Evolutionary conservation across 2,329 filamentous ascomycete genomes (phyloP).

Genomic region (Peltaster fructicola): DNA sequence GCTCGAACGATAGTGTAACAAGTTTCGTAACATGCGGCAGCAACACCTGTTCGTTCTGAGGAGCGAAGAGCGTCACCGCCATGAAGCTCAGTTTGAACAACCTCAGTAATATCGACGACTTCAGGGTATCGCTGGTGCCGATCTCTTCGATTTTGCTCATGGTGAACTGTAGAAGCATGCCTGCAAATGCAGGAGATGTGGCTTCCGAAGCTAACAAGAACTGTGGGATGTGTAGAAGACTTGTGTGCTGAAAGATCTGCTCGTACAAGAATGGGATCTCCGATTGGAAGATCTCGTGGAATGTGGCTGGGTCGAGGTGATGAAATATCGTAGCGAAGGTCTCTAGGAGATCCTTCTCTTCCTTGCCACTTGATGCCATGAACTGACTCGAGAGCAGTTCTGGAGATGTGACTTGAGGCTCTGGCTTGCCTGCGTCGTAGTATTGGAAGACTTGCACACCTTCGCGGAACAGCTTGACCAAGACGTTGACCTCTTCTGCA

Average conservation of each 20-base stretch:
- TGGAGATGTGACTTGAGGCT: conserved; percentile 45
- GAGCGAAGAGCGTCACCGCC: conserved; percentile 91
- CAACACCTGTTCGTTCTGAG: conserved; percentile 88
- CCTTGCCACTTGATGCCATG: conserved; percentile 82
- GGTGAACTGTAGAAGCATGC: conserved; percentile 91
- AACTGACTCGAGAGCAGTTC: conserved; percentile 92
- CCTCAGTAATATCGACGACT: conserved; percentile 77
- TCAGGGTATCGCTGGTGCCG: conserved; percentile 76
- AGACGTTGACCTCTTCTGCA: conserved; percentile 88
- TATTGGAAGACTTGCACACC: conserved; percentile 94
- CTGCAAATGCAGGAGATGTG: conserved; percentile 91
- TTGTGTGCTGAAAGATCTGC: conserved; percentile 93
- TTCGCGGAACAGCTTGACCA: conserved; percentile 94
- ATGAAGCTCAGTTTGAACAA: conserved; percentile 98
- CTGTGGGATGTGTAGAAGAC: conserved; percentile 84
- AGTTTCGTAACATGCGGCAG: conserved; percentile 94
- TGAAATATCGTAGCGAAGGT: conserved; percentile 98
- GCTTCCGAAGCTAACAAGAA: conserved; percentile 98
- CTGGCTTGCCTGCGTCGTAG: conserved; percentile 61
- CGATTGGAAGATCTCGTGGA: conserved; percentile 94
- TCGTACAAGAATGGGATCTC: conserved; percentile 95
- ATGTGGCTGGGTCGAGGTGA: conserved; percentile 92
- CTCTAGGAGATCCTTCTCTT: conserved; percentile 93
- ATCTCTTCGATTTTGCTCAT: conserved; percentile 96
- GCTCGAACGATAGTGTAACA: conserved; percentile 88